Conservation (phyloP, 768 basidiomycete genomes). For the Macrolepiota dolichaula region DNA sequence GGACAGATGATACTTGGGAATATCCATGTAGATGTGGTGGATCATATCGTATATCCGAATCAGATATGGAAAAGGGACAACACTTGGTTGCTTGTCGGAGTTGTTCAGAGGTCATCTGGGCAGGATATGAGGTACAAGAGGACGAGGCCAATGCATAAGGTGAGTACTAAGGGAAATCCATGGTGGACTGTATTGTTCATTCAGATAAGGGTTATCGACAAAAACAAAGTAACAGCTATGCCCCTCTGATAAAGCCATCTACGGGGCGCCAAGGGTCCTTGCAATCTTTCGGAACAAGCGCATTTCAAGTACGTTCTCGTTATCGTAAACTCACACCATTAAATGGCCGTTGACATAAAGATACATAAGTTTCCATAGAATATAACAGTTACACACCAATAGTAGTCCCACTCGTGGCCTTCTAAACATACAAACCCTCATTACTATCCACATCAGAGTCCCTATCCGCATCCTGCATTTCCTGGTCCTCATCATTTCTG, state of each 20-base stretch:
- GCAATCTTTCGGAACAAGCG: too few relatives aligned
- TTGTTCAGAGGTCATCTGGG: conserved; percentile 84
- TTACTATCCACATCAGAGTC: conserved; percentile 7
- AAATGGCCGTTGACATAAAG: too few relatives aligned
- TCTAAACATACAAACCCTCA: conserved; percentile 8
- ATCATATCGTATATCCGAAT: conserved; percentile 50
- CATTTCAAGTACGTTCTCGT: not conserved
- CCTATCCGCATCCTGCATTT: not conserved
- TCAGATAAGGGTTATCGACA: not conserved
- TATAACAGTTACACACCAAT: not conserved
- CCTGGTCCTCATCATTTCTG: not conserved
- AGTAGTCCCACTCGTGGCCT: not conserved
- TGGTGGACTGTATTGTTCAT: not conserved
- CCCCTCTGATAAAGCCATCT: too few relatives aligned
- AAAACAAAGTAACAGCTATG: too few relatives aligned
- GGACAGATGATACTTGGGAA: conserved; percentile 41
- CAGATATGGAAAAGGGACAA: conserved; percentile 63
- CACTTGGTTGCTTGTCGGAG: conserved; percentile 71
- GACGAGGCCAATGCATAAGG: not conserved
- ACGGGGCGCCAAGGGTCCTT: too few relatives aligned
- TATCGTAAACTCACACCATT: too few relatives aligned
- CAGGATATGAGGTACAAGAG: conserved; percentile 66
- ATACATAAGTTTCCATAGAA: not conserved
- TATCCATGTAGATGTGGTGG: conserved; percentile 77
- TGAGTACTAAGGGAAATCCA: not conserved